phyloP scores from a whole-genome alignment of 2,329 filamentous ascomycete genomes.

The Erysiphe neolycopersici region DNA sequence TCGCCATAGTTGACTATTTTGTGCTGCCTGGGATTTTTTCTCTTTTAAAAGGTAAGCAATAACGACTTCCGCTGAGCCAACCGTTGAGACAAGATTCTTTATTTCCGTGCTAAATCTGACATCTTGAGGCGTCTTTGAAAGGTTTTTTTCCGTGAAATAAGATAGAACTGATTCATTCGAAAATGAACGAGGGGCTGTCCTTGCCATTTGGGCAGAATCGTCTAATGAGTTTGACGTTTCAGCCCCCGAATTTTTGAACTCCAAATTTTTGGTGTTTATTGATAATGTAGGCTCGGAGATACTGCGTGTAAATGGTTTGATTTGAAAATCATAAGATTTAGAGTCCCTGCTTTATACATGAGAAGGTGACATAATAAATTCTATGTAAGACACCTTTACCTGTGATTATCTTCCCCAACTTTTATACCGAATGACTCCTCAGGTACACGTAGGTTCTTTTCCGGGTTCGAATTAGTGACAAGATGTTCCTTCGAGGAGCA shows the following conservation, averaged over 20 bases:
- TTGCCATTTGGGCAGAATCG: conserved; percentile 11
- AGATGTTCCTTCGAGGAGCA: not conserved
- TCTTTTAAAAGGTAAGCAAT: conserved; percentile 76
- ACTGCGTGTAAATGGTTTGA: conserved; percentile 13
- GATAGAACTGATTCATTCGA: conserved; percentile 92
- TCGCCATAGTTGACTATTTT: conserved; percentile 84
- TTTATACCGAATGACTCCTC: not conserved
- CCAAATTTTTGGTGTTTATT: conserved; percentile 7
- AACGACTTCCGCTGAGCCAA: conserved; percentile 69
- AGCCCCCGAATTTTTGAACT: conserved; percentile 5
- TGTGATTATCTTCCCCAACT: not conserved
- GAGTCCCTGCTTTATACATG: not conserved
- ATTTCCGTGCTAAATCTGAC: conserved; percentile 38
- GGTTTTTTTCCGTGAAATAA: conserved; percentile 34
- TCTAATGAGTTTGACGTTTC: conserved; percentile 11
- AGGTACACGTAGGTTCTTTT: too few relatives aligned
- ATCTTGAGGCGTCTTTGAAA: conserved; percentile 31
- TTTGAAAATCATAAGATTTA: conserved; percentile 5
- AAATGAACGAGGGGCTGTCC: conserved; percentile 36
- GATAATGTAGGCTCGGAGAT: conserved; percentile 12
- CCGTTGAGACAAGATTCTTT: conserved; percentile 49
- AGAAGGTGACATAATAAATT: not conserved
- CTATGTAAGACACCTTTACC: not conserved
- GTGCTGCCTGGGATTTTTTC: conserved; percentile 64
- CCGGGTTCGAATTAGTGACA: not conserved